Percentiles rank a stretch among this genome's conserved stretches.
Evolutionary conservation across 768 basidiomycete species (phyloP).

Genomic region (Boletus insuetus): DNA sequence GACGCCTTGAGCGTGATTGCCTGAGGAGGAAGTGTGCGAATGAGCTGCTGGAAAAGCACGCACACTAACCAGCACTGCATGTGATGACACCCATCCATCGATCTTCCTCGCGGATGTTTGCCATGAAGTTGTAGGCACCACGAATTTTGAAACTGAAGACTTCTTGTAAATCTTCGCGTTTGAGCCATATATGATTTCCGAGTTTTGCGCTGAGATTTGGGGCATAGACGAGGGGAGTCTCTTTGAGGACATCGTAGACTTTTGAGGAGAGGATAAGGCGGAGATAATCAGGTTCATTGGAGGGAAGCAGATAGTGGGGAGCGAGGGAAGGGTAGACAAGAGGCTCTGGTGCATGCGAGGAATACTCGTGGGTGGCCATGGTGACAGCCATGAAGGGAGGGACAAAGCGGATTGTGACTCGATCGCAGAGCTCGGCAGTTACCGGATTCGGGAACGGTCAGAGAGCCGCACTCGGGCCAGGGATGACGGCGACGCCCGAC

Average conservation of each 20-base stretch:
- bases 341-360: conserved; percentile 66
- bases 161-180: conserved; percentile 94
- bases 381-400: conserved; percentile 25
- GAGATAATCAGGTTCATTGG: conserved; percentile 81
- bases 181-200: conserved; percentile 93
- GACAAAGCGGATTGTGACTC: not conserved
- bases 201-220: conserved; percentile 82
- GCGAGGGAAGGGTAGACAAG: conserved; percentile 65
- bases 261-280: conserved; percentile 85
- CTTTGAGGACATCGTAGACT: conserved; percentile 85
- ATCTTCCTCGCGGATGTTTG: conserved; percentile 79
- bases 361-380: conserved; percentile 60
- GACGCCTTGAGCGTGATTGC: conserved; percentile 98
- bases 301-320: conserved; percentile 59
- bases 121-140: conserved; percentile 99
- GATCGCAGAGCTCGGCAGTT: conserved; percentile 11
- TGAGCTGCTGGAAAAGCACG: conserved; percentile 34
- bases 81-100: conserved; percentile 97
- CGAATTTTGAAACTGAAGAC: conserved; percentile 99
- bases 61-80: conserved; percentile 93
- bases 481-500: not conserved
- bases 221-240: conserved; percentile 88
- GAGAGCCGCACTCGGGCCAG: not conserved
- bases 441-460: conserved; percentile 19
- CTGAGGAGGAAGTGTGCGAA: conserved; percentile 38